Evolutionary conservation across 805 yeast genomes (phyloP), one percentile per base, ranked within the genome.

Genomic region (Ogataea neopini): DNA sequence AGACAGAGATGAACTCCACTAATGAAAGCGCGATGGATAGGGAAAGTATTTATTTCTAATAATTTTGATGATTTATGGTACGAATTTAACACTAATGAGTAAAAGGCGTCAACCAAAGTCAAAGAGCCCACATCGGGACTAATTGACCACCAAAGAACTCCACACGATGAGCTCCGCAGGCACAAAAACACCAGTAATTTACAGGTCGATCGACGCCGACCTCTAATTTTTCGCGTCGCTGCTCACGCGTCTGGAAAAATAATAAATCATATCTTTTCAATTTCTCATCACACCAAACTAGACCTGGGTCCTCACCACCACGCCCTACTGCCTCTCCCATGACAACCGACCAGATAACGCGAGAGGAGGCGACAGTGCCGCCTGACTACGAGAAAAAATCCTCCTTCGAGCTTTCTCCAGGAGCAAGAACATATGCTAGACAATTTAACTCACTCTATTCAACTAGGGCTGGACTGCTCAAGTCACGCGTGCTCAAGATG

Each of bases 401-500:
- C 25, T 41, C 25, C 13, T 62, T 50, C 34, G 14, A 17, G 14
- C 47, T 60, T 11, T 32, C 58, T 2, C 48, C 61, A 2, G 48
- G 45, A 0, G 36, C 50, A 29, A 65, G 84, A 33, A 64, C 73
- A 6, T 83, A 80, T 52, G 72, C 68, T 20, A 70, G 71, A 26
- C 92, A 86, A 60, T 86, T 75, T 56, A 82, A 82, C 25, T 67
- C 73, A 19, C 64, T 83, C 28, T 86, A 86, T 56, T 73, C 69
- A 45, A 67, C 73, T 49, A 71, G 92, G 25, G 67, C 83, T n/a
- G 63, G 63, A 2, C 61, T 61, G 20, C 66, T 85, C 37, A 71
- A 76, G 50, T 74, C 77, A 10, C 63, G 79, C 6, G 75, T 81
- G 0, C 59, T 67, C 39, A 70, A 70, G 32, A 69, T 70, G 45